Evolutionary conservation across 106 monocot species (phyloP), one percentile per base, ranked within the genome.

Genomic region (Gastrodia elata): DNA sequence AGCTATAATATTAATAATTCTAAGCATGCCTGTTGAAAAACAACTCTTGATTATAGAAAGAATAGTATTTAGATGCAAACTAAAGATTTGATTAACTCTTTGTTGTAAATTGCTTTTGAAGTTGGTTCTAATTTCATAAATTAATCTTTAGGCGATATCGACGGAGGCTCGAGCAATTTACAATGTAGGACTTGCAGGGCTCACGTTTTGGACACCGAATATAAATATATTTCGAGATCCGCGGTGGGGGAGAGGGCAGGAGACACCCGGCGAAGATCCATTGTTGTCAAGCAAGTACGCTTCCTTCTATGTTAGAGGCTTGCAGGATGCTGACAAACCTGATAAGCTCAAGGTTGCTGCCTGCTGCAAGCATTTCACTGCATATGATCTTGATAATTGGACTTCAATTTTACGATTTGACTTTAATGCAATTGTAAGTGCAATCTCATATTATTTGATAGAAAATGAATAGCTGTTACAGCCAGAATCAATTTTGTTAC

Each of bases 311-410:
- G 97, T 97, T 38, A 79, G 55, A 27, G 97, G 97, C 0, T 70
- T 97, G 77, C 93, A 97, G 71, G 40, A 86, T 2, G 38, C 83
- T 28, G 83, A 79, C 37, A 84, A 84, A 35, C 80, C 81, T 7
- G 64, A 81, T 41, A 79, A 28, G 46, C 88, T 97, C 72, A 97
- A 97, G 76, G 93, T 97, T 35, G 97, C 86, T 1, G 90, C 97
- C 16, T 97, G 97, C 71, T 97, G 97, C 83, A 97, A 97, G 86
- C 97, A 97, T 46, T 97, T 91, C 83, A 97, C 93, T 36, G 93
- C 97, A 20, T 97, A 97, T 39, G 97, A 97, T 57, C 4, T 97
- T 2, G 97, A 97, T 71, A 97, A 93, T 58, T 97, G 97, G 97
- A 93, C 93, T 42, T 92, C 93, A 6, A 18, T 83, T 33, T 77